phyloP scores from a whole-genome alignment of 2,329 filamentous ascomycete species.

The Fusarium euwallaceae region DNA sequence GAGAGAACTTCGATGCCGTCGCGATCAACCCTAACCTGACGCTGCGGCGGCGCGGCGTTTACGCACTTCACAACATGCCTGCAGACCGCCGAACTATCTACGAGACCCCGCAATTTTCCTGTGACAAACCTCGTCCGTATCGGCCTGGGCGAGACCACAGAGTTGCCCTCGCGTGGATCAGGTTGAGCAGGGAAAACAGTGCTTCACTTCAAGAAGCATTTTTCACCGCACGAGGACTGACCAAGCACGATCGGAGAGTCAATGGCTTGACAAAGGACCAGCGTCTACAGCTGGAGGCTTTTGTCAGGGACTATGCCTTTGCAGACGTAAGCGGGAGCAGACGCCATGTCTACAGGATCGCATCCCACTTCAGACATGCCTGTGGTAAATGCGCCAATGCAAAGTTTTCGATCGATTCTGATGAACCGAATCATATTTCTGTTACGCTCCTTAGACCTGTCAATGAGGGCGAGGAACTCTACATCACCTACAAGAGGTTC shows the following conservation, averaged over 20 bases:
- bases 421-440: constrained; percentile 27
- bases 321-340: constrained; percentile 9
- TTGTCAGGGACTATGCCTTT: constrained; percentile 46
- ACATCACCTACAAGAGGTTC: constrained; percentile 51
- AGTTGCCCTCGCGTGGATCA: constrained; percentile 28
- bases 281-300: constrained; percentile 31
- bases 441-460: constrained; percentile 38
- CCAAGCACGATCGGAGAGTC: too few relatives aligned
- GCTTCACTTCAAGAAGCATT: not conserved
- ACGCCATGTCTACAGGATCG: constrained; percentile 37
- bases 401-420: constrained; percentile 21
- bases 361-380: constrained; percentile 51
- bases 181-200: constrained; percentile 6
- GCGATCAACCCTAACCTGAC: too few relatives aligned
- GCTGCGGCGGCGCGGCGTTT: constrained; percentile 34
- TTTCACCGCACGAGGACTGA: too few relatives aligned
- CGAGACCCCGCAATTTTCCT: constrained; percentile 37
- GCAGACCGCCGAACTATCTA: constrained; percentile 27
- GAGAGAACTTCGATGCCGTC: constrained; percentile 27
- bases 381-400: constrained; percentile 50
- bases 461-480: constrained; percentile 50
- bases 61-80: constrained; percentile 23
- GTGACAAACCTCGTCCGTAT: constrained; percentile 5
- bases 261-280: not conserved
- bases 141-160: not conserved